A percentile compares a stretch with the other conserved stretches of the same genome.
Evolutionary conservation across 164 flowering plant genomes (phyloP).

Genomic region (Nymphaea colorata): DNA sequence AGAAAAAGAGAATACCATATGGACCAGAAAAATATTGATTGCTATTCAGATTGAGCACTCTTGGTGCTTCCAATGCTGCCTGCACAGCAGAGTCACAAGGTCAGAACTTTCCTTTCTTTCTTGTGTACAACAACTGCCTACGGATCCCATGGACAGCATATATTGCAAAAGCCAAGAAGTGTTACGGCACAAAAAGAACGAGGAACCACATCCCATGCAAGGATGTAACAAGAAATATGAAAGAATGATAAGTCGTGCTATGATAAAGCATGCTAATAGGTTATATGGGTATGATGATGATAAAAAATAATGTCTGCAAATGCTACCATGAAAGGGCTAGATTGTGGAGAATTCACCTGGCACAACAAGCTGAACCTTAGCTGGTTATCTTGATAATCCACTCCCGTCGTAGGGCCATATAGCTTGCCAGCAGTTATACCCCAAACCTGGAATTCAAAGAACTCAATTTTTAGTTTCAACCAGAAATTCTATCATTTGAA

Average conservation of each 20-base stretch:
- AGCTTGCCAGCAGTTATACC: conserved; percentile 54
- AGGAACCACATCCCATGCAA: no score
- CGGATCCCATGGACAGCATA: no score
- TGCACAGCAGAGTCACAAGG: conserved; percentile 8
- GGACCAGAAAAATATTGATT: conserved; percentile 70
- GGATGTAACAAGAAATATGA: no score
- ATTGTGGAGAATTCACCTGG: conserved; percentile 20
- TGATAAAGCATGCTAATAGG: no score
- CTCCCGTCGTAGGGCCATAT: conserved; percentile 59
- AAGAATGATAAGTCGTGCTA: no score
- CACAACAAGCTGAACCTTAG: conserved; percentile 70
- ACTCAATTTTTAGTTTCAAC: not conserved
- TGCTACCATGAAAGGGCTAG: no score
- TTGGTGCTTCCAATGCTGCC: conserved; percentile 90
- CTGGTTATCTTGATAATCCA: conserved; percentile 63
- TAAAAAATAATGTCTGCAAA: no score
- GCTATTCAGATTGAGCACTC: conserved; percentile 56
- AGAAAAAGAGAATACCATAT: conserved; percentile 37
- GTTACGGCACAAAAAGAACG: no score
- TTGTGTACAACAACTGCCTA: no score
- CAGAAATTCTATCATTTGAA: not conserved
- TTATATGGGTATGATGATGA: no score
- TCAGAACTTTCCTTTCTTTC: no score
- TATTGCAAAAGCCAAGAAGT: no score
- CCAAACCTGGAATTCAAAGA: conserved; percentile 32